A percentile compares a stretch with the other conserved stretches of the same genome.
phyloP scores from a whole-genome alignment of 2,329 filamentous ascomycete species.

The Exophiala bonariae region DNA sequence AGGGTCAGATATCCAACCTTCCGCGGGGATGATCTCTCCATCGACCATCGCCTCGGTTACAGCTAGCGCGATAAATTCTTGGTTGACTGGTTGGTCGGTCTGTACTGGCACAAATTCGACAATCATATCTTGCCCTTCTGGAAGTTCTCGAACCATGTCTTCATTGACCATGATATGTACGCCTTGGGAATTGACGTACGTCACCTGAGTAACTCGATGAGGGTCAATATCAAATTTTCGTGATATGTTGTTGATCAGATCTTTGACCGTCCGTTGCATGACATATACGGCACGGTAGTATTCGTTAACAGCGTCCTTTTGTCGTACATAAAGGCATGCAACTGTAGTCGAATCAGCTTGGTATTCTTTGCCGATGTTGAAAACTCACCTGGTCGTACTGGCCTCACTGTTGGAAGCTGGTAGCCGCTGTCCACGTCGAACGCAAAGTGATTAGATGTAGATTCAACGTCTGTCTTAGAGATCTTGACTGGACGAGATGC shows the following conservation, averaged over 20 bases:
- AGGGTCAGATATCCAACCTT: conserved; percentile 21
- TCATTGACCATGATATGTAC: conserved; percentile 87
- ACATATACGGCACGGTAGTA: conserved; percentile 87
- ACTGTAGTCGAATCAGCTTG: conserved; percentile 55
- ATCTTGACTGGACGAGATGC: conserved; percentile 21
- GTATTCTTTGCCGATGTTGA: conserved; percentile 5
- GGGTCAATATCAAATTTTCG: conserved; percentile 80
- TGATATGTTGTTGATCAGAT: conserved; percentile 72
- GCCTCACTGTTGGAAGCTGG: conserved; percentile 71
- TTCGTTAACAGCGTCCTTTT: conserved; percentile 53
- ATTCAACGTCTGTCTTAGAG: conserved; percentile 15
- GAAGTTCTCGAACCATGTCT: conserved; percentile 77
- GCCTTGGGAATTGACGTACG: conserved; percentile 72
- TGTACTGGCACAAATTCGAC: conserved; percentile 67
- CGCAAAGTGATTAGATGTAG: conserved; percentile 20
- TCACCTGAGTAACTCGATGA: conserved; percentile 66
- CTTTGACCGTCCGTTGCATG: conserved; percentile 71
- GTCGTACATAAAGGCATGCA: conserved; percentile 81
- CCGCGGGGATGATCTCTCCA: conserved; percentile 19
- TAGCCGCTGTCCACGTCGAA: conserved; percentile 87
- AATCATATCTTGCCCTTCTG: conserved; percentile 88
- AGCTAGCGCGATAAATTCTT: conserved; percentile 15
- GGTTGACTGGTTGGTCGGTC: conserved; percentile 31
- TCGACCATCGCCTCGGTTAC: conserved; percentile 22
- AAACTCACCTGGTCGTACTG: conserved; percentile 63